Evolutionary conservation across 257 asterid species (phyloP).

Genomic region (Echites panduratus): DNA sequence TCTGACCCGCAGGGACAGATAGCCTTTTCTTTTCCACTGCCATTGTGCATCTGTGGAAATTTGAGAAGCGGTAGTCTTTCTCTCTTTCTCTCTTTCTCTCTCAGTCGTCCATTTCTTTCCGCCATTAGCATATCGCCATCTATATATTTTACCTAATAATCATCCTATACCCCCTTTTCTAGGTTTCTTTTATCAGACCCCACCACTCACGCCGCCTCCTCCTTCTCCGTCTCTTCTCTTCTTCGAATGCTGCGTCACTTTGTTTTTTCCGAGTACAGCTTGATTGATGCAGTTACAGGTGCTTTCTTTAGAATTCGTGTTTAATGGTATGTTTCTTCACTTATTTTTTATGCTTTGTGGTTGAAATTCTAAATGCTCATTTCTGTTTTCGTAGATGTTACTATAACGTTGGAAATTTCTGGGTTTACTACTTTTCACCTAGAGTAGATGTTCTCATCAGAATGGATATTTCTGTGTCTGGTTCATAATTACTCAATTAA

Average conservation of each 20-base stretch:
- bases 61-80: conserved; percentile 29
- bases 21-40: background rate
- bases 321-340: conserved; percentile 11
- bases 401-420: background rate
- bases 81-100: conserved; percentile 14
- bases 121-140: conserved; percentile 33
- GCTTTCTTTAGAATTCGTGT: background rate
- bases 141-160: conserved; percentile 1
- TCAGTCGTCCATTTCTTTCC: conserved; percentile 26
- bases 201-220: conserved; percentile 4
- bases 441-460: background rate
- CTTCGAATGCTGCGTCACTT: background rate
- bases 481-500: background rate
- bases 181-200: conserved; percentile 27
- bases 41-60: conserved; percentile 20
- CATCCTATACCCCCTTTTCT: conserved; percentile 15
- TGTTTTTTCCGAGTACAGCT: background rate
- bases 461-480: background rate
- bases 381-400: too few species aligned
- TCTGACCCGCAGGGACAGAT: background rate
- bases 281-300: background rate
- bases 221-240: background rate
- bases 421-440: background rate
- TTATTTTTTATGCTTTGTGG: too few species aligned
- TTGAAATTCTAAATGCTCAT: background rate